Conservation (phyloP, 2,329 filamentous ascomycete species). For the Calonectria pauciramosa region DNA sequence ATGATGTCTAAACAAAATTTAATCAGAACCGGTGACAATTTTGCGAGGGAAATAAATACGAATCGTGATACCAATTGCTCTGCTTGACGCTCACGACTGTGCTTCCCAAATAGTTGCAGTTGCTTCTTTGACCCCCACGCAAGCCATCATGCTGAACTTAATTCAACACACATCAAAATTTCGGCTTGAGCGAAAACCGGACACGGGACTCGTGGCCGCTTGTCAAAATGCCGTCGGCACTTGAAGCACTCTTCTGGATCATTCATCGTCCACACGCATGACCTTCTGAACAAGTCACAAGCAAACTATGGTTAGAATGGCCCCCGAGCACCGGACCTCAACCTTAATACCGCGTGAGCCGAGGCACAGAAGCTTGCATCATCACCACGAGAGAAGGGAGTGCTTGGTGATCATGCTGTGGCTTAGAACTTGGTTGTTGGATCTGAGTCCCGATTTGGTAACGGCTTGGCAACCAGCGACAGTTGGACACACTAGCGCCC, state of each 20-base stretch:
- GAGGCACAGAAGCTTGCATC: neutral
- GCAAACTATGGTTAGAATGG: neutral
- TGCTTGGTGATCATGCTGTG: neutral
- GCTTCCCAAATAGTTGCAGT: neutral
- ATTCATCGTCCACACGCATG: neutral
- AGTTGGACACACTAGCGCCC: neutral
- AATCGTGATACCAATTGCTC: neutral
- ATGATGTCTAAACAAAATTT: neutral
- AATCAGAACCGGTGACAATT: neutral
- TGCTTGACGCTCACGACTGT: neutral
- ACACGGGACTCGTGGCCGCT: neutral
- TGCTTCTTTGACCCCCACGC: neutral
- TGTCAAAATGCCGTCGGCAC: neutral
- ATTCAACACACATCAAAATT: neutral
- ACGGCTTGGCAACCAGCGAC: neutral
- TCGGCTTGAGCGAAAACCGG: neutral
- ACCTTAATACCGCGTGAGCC: neutral
- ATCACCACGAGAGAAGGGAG: neutral
- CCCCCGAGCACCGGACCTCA: neutral
- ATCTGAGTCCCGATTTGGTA: slow-evolving; percentile 8
- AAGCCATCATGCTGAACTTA: neutral
- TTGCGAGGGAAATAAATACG: neutral
- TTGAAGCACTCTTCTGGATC: neutral
- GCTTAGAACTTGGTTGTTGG: neutral
- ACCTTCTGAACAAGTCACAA: neutral